Percentiles rank a stretch among this genome's conserved stretches.
These are phyloP conservation scores for Pelargonium myrrhifolium DNA, from an alignment of 441 rosid species.

Conservation along the genomic window DNA sequence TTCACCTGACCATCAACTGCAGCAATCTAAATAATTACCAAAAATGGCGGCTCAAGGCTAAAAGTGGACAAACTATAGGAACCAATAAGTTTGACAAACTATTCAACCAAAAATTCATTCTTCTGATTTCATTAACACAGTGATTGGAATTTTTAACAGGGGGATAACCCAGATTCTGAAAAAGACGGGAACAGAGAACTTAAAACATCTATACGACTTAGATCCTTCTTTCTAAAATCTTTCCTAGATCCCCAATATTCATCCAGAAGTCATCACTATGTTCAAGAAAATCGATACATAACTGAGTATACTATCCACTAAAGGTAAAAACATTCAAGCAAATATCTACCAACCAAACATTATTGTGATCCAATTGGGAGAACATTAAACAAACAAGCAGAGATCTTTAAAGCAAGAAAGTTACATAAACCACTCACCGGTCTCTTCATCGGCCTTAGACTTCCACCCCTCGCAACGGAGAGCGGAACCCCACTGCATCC, in stretches of 20 bases:
- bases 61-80: not conserved
- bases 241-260: not conserved
- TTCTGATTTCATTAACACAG: not conserved
- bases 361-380: too few relatives aligned
- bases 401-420: not conserved
- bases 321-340: not conserved
- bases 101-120: not conserved
- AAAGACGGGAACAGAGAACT: not conserved
- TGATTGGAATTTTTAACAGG: not conserved
- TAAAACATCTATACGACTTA: not conserved
- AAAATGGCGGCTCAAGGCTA: not conserved
- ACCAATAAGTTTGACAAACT: not conserved
- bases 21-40: constrained; percentile 23
- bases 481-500: constrained; percentile 92
- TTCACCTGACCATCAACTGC: constrained; percentile 78
- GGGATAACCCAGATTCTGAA: not conserved
- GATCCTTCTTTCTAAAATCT: not conserved
- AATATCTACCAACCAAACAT: not conserved
- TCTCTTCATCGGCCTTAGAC: constrained; percentile 72
- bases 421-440: constrained; percentile 37
- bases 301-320: not conserved
- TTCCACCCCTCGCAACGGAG: constrained; percentile 77
- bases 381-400: too few relatives aligned
- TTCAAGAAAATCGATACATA: not conserved
- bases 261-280: not conserved